Conservation (phyloP, 148 eudicot genomes). For the Gaultheria prostrata region DNA sequence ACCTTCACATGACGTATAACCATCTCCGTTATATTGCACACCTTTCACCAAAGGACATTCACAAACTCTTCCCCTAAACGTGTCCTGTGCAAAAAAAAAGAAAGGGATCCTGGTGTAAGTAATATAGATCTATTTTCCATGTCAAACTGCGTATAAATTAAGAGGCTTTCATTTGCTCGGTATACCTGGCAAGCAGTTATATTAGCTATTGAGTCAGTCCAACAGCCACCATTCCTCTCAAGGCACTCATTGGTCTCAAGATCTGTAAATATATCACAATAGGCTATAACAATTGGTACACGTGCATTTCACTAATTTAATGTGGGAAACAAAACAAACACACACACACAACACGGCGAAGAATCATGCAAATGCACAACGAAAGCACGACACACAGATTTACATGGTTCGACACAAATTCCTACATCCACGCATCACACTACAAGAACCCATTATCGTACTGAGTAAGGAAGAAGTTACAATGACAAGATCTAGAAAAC, state of each 20-base stretch:
- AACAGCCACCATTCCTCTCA: constrained; percentile 87
- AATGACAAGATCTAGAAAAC: background rate
- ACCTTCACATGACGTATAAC: constrained; percentile 84
- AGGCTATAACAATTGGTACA: background rate
- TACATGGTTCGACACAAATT: background rate
- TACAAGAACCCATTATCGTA: background rate
- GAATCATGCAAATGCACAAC: background rate
- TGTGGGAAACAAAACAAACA: background rate
- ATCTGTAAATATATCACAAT: constrained; percentile 32
- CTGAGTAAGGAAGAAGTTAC: background rate
- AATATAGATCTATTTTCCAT: background rate
- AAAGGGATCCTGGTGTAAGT: background rate
- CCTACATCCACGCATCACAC: background rate
- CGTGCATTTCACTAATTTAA: background rate
- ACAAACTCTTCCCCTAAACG: constrained; percentile 89
- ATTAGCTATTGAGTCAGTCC: constrained; percentile 55
- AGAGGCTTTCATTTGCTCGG: background rate
- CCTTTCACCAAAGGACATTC: constrained; percentile 79
- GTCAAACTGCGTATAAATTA: background rate
- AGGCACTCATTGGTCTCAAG: constrained; percentile 91
- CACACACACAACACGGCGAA: background rate
- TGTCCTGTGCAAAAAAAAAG: constrained; percentile 48
- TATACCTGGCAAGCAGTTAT: constrained; percentile 86
- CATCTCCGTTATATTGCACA: constrained; percentile 86
- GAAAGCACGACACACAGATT: background rate